A percentile compares a stretch with the other conserved stretches of the same genome.
phyloP scores from a whole-genome alignment of 345 rosid genomes.

The Linum usitatissimum region DNA sequence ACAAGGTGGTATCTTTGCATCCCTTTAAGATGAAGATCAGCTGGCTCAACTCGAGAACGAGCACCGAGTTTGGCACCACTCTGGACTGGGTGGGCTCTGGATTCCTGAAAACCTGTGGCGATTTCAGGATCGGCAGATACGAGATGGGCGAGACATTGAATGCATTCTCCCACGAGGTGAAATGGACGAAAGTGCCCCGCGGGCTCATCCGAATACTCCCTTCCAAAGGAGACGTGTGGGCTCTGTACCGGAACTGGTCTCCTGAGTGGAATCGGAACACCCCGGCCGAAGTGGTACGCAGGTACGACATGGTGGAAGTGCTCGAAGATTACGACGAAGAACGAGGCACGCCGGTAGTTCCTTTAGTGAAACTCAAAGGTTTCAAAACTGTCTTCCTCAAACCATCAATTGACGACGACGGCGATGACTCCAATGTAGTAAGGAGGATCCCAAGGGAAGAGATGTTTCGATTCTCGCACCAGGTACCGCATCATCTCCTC shows the following conservation, averaged over 20 bases:
- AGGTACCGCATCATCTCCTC: not conserved
- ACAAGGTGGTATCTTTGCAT: not conserved
- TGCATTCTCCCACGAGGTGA: conserved; percentile 3
- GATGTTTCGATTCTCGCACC: conserved; percentile 4
- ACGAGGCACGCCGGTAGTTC: not conserved
- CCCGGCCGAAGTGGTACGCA: not conserved
- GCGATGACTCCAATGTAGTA: not conserved
- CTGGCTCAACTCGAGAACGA: conserved; percentile 5
- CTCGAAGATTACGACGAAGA: conserved; percentile 1
- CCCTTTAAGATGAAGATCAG: conserved; percentile 7
- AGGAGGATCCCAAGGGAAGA: conserved; percentile 6
- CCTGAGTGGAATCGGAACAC: not conserved
- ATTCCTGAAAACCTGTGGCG: conserved; percentile 5
- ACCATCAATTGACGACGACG: not conserved
- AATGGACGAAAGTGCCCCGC: conserved; percentile 1
- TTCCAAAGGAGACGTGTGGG: conserved; percentile 5
- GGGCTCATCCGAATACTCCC: conserved; percentile 5
- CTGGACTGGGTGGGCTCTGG: conserved; percentile 7
- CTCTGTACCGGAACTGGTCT: conserved; percentile 6
- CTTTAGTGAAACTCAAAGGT: not conserved
- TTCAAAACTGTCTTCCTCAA: not conserved
- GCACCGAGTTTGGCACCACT: not conserved
- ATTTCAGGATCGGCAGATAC: conserved; percentile 2
- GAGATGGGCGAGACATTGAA: not conserved
- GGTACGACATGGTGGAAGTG: conserved; percentile 7